phyloP scores from a whole-genome alignment of 108 stramenopile species.

The Bacterosira constricta region DNA sequence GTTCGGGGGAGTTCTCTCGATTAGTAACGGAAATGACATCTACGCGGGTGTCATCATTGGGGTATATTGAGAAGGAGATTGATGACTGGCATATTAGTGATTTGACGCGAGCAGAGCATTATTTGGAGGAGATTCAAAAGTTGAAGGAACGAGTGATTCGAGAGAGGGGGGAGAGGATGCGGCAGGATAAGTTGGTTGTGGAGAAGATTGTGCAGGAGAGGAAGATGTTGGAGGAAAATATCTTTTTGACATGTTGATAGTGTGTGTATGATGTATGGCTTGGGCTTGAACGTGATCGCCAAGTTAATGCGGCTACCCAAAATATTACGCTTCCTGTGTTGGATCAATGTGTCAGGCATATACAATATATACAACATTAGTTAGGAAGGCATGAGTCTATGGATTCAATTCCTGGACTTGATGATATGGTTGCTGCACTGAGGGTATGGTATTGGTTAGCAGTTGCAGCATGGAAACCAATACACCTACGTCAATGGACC shows the following conservation, averaged over 20 bases:
- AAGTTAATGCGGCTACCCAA: no score
- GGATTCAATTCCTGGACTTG: no score
- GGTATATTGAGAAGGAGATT: conserved; percentile 25
- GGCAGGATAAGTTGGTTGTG: conserved; percentile 34
- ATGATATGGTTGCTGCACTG: no score
- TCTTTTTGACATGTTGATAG: conserved; percentile 13
- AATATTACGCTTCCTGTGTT: no score
- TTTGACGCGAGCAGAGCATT: conserved; percentile 16
- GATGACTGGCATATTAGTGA: conserved; percentile 29
- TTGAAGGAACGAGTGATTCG: conserved; percentile 24
- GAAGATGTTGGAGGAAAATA: conserved; percentile 24
- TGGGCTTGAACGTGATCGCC: no score
- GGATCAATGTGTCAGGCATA: no score
- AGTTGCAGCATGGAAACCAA: no score
- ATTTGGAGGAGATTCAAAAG: conserved; percentile 39
- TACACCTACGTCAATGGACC: no score
- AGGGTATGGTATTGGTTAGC: no score
- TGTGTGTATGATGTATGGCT: no score
- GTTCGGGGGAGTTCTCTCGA: conserved; percentile 38
- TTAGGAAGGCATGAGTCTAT: no score
- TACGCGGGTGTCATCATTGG: conserved; percentile 30
- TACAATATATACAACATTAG: no score
- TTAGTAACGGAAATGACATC: conserved; percentile 26
- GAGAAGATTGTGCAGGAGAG: conserved; percentile 19
- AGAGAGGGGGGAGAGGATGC: conserved; percentile 20